Percentiles rank a stretch among this genome's conserved stretches.
Conservation (phyloP, 1,284 basidiomycete species). For the Clitocybe nebularis region DNA sequence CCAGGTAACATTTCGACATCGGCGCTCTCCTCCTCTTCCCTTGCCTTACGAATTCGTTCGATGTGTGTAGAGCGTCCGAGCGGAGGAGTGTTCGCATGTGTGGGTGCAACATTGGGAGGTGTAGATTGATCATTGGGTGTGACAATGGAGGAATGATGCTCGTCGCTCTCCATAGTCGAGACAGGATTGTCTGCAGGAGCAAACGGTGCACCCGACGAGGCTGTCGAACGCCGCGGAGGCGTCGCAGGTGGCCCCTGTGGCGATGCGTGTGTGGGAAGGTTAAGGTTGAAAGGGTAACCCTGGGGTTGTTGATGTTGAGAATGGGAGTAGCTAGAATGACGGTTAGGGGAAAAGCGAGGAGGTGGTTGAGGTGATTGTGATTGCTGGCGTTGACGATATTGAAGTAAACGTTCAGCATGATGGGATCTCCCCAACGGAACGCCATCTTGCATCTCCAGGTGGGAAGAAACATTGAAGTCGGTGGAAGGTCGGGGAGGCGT, state of each 20-base stretch:
- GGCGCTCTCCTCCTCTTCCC: conserved; percentile 34
- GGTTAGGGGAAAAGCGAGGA: conserved; percentile 7
- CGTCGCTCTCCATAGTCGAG: neutral
- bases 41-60: conserved; percentile 39
- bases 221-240: conserved; percentile 28
- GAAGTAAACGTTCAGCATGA: conserved; percentile 50
- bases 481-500: conserved; percentile 29
- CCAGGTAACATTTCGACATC: conserved; percentile 52
- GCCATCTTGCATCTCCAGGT: conserved; percentile 59
- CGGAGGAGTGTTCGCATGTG: conserved; percentile 32
- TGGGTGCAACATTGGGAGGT: conserved; percentile 13
- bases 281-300: conserved; percentile 24
- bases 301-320: conserved; percentile 23
- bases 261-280: conserved; percentile 26
- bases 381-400: conserved; percentile 31
- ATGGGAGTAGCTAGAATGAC: conserved; percentile 19
- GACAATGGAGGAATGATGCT: neutral
- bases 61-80: conserved; percentile 46
- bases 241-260: conserved; percentile 29
- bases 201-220: too few relatives aligned
- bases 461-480: too few relatives aligned
- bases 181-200: neutral
- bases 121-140: conserved; percentile 7
- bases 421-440: conserved; percentile 70
- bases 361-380: conserved; percentile 19